Conservation (phyloP, 2,329 filamentous ascomycete species). For the Fusarium udum region DNA sequence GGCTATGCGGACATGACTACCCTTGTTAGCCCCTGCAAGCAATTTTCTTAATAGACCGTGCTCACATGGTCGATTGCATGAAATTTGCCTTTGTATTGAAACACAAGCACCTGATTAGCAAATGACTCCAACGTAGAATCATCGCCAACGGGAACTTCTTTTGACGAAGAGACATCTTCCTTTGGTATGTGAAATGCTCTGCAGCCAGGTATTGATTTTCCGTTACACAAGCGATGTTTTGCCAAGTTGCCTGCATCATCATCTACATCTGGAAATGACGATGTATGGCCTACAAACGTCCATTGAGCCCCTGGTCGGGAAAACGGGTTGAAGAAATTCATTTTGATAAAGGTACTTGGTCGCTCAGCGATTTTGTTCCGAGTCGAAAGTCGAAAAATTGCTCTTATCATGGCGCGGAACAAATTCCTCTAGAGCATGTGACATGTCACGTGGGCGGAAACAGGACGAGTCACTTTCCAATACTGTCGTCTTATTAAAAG, state of each 20-base stretch:
- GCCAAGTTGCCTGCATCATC: conserved; percentile 51
- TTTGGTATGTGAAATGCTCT: conserved; percentile 65
- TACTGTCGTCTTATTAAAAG: too few species aligned
- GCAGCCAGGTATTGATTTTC: conserved; percentile 61
- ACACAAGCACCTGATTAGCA: conserved; percentile 71
- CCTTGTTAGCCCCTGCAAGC: neutral
- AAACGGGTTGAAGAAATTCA: conserved; percentile 38
- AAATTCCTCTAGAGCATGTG: neutral
- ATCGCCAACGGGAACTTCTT: conserved; percentile 49
- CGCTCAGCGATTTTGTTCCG: neutral
- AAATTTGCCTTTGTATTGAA: conserved; percentile 70
- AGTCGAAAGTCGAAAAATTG: neutral
- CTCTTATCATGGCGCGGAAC: neutral
- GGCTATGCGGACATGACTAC: conserved; percentile 73
- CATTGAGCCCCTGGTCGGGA: conserved; percentile 48
- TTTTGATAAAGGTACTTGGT: neutral
- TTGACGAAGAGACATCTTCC: conserved; percentile 49
- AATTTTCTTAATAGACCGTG: too few species aligned
- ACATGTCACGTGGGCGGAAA: conserved; percentile 5
- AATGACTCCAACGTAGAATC: conserved; percentile 51
- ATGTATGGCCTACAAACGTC: conserved; percentile 64
- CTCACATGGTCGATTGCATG: conserved; percentile 75
- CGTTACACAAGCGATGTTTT: conserved; percentile 50
- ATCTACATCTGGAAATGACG: conserved; percentile 64
- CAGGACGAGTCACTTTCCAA: rapidly evolving